Conservation (phyloP, 2,329 filamentous ascomycete species). For the Colletotrichum nymphaeae region DNA sequence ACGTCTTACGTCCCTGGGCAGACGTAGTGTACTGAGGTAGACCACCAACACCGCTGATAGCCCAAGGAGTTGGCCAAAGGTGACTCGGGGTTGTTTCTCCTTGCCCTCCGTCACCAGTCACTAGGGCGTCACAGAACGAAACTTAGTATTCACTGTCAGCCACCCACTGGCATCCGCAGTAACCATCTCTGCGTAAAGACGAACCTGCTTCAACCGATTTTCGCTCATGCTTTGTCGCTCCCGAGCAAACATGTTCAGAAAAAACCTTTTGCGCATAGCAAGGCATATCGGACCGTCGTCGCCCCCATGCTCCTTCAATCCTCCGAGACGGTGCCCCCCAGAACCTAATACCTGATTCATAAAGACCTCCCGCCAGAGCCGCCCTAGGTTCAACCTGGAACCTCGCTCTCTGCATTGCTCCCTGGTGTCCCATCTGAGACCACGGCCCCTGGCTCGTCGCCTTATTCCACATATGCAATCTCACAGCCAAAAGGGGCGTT, state of each 20-base stretch:
- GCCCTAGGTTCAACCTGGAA: slow-evolving; percentile 13
- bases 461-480: background rate
- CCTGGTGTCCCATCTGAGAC: background rate
- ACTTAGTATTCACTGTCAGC: background rate
- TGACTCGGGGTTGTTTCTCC: background rate
- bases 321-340: background rate
- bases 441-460: background rate
- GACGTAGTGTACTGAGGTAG: background rate
- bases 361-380: slow-evolving; percentile 7
- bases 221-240: background rate
- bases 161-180: slow-evolving; percentile 8
- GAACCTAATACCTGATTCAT: slow-evolving; percentile 23
- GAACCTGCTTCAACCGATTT: slow-evolving; percentile 15
- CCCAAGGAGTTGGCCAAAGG: background rate
- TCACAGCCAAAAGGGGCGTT: background rate
- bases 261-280: background rate
- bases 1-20: background rate
- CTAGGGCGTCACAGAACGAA: slow-evolving; percentile 13
- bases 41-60: background rate
- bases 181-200: slow-evolving; percentile 14
- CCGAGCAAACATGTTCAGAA: slow-evolving; percentile 15
- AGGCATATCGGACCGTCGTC: slow-evolving; percentile 3
- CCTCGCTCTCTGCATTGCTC: background rate
- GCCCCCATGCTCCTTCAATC: background rate
- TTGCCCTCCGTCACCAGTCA: background rate